A percentile compares a stretch with the other conserved stretches of the same genome.
Evolutionary conservation across 495 filamentous ascomycete species (phyloP).

Genomic region (Jackrogersella minutella): DNA sequence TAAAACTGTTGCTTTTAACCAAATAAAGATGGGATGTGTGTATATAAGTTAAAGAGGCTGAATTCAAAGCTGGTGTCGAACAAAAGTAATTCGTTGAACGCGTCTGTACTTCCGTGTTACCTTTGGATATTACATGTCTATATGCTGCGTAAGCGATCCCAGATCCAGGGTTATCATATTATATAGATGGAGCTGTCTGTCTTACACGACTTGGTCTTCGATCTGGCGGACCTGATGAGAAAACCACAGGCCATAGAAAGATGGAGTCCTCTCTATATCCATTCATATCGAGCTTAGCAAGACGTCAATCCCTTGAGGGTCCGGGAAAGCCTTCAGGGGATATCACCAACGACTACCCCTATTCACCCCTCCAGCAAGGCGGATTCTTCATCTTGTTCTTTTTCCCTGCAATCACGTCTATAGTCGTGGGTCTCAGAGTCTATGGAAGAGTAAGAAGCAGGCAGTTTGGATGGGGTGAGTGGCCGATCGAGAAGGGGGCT

Average conservation of each 20-base stretch:
- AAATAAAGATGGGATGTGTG: slow-evolving; percentile 24
- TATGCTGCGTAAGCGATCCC: slow-evolving; percentile 12
- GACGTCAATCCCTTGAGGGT: slow-evolving; percentile 26
- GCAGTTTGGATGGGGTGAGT: slow-evolving; percentile 51
- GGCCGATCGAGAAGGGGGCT: background rate
- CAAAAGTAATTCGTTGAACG: slow-evolving; percentile 1
- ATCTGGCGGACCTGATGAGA: background rate
- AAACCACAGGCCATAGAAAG: background rate
- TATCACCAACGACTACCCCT: slow-evolving; percentile 31
- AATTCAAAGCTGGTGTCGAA: slow-evolving; percentile 24
- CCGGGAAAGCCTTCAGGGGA: slow-evolving; percentile 27
- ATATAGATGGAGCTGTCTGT: slow-evolving; percentile 34
- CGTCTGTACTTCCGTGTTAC: background rate
- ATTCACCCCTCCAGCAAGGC: slow-evolving; percentile 42
- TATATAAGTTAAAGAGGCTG: slow-evolving; percentile 36
- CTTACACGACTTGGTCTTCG: slow-evolving; percentile 9
- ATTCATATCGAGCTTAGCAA: slow-evolving; percentile 23
- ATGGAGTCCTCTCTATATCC: slow-evolving; percentile 39
- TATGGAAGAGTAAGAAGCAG: slow-evolving; percentile 43
- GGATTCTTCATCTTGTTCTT: slow-evolving; percentile 43
- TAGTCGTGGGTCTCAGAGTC: slow-evolving; percentile 39
- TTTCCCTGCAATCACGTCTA: slow-evolving; percentile 36
- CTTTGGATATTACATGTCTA: background rate
- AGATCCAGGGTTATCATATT: slow-evolving; percentile 10
- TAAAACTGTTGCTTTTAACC: slow-evolving; percentile 20